phyloP scores from a whole-genome alignment of 176 grass and related monocot species.

The Musa itinerans region DNA sequence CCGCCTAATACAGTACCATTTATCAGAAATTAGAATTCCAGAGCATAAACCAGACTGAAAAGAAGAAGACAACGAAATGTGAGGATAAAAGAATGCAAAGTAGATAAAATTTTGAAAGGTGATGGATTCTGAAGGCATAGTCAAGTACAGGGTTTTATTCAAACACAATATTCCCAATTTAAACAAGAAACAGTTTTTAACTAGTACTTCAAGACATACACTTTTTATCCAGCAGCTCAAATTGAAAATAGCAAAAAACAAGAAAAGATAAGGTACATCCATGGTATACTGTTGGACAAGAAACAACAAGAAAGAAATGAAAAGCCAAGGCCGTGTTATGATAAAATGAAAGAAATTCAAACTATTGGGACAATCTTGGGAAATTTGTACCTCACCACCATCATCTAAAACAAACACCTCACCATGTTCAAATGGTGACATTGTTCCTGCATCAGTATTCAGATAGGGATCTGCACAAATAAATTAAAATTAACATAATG shows the following conservation, averaged over 20 bases:
- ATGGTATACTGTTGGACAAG: background rate
- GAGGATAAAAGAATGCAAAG: background rate
- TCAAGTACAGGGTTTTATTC: background rate
- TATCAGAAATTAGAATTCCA: background rate
- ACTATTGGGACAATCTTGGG: background rate
- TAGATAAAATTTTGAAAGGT: background rate
- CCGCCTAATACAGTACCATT: slow-evolving; percentile 24
- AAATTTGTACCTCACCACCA: slow-evolving; percentile 10
- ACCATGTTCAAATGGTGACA: slow-evolving; percentile 16
- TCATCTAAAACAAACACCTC: slow-evolving; percentile 17
- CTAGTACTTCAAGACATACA: background rate
- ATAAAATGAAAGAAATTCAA: background rate
- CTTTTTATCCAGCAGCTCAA: background rate
- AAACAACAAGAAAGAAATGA: background rate
- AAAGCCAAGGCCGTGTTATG: background rate
- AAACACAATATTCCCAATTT: background rate
- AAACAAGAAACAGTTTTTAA: background rate
- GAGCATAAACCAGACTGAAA: background rate
- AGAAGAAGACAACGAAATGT: background rate
- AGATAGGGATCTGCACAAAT: slow-evolving; percentile 14
- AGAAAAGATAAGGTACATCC: background rate
- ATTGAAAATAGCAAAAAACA: background rate
- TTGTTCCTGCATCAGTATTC: slow-evolving; percentile 16
- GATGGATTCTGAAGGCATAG: background rate
- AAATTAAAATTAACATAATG: background rate